Percentiles rank a stretch among this genome's conserved stretches.
phyloP scores from a whole-genome alignment of 176 grass and related monocot genomes.

The Oryza officinalis region DNA sequence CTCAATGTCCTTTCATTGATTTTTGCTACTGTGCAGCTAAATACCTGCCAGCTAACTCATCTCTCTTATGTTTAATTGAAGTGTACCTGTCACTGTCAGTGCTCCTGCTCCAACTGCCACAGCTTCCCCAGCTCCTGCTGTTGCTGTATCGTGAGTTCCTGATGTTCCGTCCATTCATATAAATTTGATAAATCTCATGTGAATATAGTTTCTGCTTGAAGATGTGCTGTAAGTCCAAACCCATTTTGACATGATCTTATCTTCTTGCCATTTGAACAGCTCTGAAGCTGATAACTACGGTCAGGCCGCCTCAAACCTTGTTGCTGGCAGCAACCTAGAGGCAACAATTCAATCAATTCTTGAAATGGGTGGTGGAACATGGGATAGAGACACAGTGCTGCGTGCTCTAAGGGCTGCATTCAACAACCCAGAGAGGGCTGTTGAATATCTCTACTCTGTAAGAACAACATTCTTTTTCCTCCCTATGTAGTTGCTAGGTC shows the following conservation, averaged over 20 bases:
- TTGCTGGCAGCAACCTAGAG: conserved; percentile 70
- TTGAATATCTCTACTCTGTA: conserved; percentile 97
- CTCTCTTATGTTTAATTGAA: conserved; percentile 38
- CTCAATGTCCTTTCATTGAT: neutral
- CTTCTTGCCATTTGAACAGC: conserved; percentile 38
- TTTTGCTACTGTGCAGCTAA: neutral
- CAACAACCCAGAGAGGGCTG: conserved; percentile 90
- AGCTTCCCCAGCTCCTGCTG: conserved; percentile 59
- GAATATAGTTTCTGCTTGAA: conserved; percentile 16
- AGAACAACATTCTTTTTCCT: conserved; percentile 27
- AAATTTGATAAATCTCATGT: conserved; percentile 10
- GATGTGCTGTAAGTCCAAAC: neutral
- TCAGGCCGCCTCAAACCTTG: conserved; percentile 79
- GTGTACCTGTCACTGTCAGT: conserved; percentile 55
- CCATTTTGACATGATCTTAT: neutral
- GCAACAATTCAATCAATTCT: conserved; percentile 77
- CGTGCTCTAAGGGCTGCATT: conserved; percentile 79
- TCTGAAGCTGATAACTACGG: conserved; percentile 64
- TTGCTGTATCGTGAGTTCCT: conserved; percentile 58
- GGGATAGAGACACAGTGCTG: conserved; percentile 81
- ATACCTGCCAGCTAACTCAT: conserved; percentile 35
- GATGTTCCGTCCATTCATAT: conserved; percentile 17
- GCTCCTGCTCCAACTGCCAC: conserved; percentile 54
- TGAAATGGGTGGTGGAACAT: conserved; percentile 89
- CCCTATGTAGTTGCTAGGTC: neutral